Base-by-base conservation (phyloP, 1,139 yeast genomes). In the Arxiozyma heterogenica region DNA sequence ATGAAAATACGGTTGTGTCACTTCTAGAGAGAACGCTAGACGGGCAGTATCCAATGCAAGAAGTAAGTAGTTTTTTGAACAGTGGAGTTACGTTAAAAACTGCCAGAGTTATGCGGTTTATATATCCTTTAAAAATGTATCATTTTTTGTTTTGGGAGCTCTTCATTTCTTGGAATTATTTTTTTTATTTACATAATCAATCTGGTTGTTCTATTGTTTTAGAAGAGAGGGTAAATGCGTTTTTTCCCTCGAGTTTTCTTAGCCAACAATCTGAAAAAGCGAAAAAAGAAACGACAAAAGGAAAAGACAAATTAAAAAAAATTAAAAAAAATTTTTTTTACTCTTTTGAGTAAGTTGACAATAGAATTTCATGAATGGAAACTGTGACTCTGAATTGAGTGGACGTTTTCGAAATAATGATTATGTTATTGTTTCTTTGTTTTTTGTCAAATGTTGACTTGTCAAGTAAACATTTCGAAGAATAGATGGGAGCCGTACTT, bases 91-190 rank as follows among this genome's bases (percentile, higher is more conserved):
- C 43, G 20, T 9, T 22, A 46, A 17, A 21, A 46, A 46, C 21
- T 46, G 49, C 17, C 21, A 1, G 21, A 34, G 25, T 22, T 27
- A 34, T 20, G 7, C 21, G n/a, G 49, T 46, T 46, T 46, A 46
- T 34, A 46, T 46, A 46, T 34, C 49, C 22, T 46, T 46, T 22
- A n/a, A 46, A 46, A 46, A 46, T 46, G 49, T 46, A 46, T 46
- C 49, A 46, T 46, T 46, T 46, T 41, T 38, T 34, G 49, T 22
- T 46, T 41, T 30, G 42, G 30, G 18, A 34, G 22, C 20, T 21
- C 27, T 46, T 46, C n/a, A 21, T 43, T 34, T 46, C 23, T 21
- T 11, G 27, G 6, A 12, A 38, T 21, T n/a, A n/a, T 34, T 21
- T 21, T 20, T 45, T 46, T 34, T 46, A 27, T 46, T 46, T 46